phyloP scores from a whole-genome alignment of 2,329 filamentous ascomycete species.

The Ambrosiella xylebori region DNA sequence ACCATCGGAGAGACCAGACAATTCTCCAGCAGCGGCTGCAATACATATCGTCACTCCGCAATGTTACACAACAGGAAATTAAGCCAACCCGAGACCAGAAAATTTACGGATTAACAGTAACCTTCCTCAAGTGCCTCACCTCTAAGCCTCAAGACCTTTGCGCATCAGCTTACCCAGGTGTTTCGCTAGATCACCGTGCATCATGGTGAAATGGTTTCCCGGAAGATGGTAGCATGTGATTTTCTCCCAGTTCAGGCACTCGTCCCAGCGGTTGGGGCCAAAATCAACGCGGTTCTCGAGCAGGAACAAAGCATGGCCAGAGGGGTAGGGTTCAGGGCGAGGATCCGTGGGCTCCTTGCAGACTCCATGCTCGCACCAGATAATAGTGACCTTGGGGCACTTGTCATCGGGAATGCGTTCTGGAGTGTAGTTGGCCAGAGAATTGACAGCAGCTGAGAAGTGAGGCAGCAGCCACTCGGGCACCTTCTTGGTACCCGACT shows the following conservation, averaged over 20 bases:
- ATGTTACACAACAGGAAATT: neutral
- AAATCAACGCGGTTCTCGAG: constrained; percentile 60
- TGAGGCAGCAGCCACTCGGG: constrained; percentile 60
- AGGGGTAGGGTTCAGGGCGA: constrained; percentile 41
- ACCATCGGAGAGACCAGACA: neutral
- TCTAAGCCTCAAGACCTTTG: constrained; percentile 18
- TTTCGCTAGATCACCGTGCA: constrained; percentile 38
- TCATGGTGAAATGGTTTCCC: constrained; percentile 62
- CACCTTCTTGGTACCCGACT: constrained; percentile 26
- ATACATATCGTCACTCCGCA: neutral
- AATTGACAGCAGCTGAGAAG: constrained; percentile 50
- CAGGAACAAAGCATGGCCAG: constrained; percentile 48
- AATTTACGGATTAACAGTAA: neutral
- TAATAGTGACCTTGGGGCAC: constrained; percentile 43
- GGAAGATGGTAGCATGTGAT: constrained; percentile 50
- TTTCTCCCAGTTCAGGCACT: constrained; percentile 42
- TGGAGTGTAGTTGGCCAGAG: constrained; percentile 52
- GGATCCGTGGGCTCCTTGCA: constrained; percentile 50
- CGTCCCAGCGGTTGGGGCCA: constrained; percentile 50
- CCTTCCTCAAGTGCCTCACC: neutral
- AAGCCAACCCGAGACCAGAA: neutral
- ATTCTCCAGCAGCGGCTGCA: neutral
- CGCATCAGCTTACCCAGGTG: constrained; percentile 21
- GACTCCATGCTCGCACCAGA: constrained; percentile 61
- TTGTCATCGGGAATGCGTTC: constrained; percentile 40